Base-by-base conservation (phyloP, 2,329 filamentous ascomycete genomes). In the Alternaria atra region DNA sequence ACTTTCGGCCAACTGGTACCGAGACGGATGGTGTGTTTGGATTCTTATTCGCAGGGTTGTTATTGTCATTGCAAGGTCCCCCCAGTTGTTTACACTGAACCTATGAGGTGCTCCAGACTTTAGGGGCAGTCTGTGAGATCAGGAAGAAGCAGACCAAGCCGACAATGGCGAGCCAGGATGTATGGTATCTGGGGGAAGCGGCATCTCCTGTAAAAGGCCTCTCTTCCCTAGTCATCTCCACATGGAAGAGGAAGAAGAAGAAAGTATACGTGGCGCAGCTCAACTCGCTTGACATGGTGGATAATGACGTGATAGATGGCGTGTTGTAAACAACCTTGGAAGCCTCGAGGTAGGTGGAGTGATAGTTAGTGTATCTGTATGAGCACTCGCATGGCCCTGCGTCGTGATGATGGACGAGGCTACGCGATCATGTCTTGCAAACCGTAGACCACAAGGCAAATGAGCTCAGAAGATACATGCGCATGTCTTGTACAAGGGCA, bases 401-500 rank as follows among this genome's bases (percentile, higher is more conserved):
- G 30, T 50, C 9, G 46, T 35, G 27, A 20, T 34, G 46, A 50
- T 17, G 23, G 34, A 44, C n/a, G 25, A 30, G 17, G 13, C 42
- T 32, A 37, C 37, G 58, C 58, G 47, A 46, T 44, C 50, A 42
- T 63, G 57, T 67, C 61, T 64, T 37, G 44, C 52, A 55, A 42
- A 42, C 17, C 13, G 20, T 25, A 40, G 25, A 30, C 39, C 20
- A 55, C 25, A 30, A 35, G 52, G 63, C 58, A 66, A 54, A 44
- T 57, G 56, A 62, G 47, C 56, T 57, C 44, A 34, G 48, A 25
- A 52, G 37, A 48, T 60, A 57, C 40, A 65, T 65, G 48, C 52
- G 30, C 51, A 61, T 69, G 71, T 66, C 66, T 70, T 44, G 64
- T 17, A 61, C 37, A 43, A 37, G 58, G 53, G 63, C 72, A 73